phyloP scores from a whole-genome alignment of 2,329 filamentous ascomycete species.

The Sclerotiophoma versabilis region DNA sequence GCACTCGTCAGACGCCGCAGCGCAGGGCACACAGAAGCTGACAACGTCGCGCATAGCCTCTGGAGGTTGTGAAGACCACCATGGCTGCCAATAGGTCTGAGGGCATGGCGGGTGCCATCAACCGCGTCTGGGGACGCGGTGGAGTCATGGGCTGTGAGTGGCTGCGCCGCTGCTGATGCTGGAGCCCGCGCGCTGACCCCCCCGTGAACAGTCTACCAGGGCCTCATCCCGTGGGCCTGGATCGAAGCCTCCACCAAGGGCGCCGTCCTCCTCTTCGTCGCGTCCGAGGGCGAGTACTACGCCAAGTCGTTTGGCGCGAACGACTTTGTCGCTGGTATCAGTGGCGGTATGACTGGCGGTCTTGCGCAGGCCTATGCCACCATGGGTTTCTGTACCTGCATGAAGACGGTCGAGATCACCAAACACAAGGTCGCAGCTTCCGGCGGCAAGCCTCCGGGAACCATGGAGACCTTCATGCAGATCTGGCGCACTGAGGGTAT shows the following conservation, averaged over 20 bases:
- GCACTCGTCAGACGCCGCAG: not conserved
- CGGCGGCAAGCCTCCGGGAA: constrained; percentile 85
- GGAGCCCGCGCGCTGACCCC: constrained; percentile 54
- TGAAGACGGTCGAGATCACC: constrained; percentile 99
- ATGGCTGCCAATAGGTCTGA: constrained; percentile 97
- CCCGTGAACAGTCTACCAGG: constrained; percentile 83
- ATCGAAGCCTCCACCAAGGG: constrained; percentile 99
- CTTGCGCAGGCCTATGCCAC: constrained; percentile 98
- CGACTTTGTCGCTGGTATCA: constrained; percentile 88
- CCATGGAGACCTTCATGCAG: constrained; percentile 93
- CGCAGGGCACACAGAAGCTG: constrained; percentile 37
- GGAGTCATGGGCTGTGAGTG: constrained; percentile 91
- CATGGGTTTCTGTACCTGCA: constrained; percentile 99
- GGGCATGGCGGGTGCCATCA: constrained; percentile 80
- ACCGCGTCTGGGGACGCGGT: constrained; percentile 91
- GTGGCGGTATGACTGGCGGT: constrained; percentile 90
- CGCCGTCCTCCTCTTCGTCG: constrained; percentile 97
- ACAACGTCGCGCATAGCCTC: constrained; percentile 72
- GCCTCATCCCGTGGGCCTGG: constrained; percentile 94
- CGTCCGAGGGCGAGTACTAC: constrained; percentile 96
- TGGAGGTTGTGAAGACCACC: constrained; percentile 99
- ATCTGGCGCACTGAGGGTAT: constrained; percentile 97
- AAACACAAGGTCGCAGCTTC: constrained; percentile 90
- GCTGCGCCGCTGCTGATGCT: constrained; percentile 84
- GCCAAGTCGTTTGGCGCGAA: constrained; percentile 82